phyloP scores from a whole-genome alignment of 2,329 filamentous ascomycete species.

The Fusarium brachygibbosum region DNA sequence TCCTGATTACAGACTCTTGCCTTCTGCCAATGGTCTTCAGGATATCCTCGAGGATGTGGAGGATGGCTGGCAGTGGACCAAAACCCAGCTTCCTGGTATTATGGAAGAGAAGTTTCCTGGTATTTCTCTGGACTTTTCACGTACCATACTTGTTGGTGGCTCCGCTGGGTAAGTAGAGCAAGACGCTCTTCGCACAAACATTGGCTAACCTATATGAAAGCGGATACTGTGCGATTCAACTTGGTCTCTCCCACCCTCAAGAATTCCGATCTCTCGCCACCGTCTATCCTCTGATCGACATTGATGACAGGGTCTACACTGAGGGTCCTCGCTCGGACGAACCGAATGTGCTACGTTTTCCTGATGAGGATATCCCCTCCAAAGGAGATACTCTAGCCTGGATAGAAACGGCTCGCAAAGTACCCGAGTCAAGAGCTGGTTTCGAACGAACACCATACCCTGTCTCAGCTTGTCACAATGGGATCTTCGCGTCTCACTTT shows the following conservation, averaged over 20 bases:
- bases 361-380: conserved; percentile 21
- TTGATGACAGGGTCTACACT: conserved; percentile 33
- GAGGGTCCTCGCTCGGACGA: conserved; percentile 21
- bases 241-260: conserved; percentile 43
- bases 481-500: conserved; percentile 31
- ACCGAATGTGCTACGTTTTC: conserved; percentile 24
- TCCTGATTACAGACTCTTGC: conserved; percentile 46
- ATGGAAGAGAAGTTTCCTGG: conserved; percentile 22
- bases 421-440: conserved; percentile 10
- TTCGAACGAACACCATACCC: conserved; percentile 27
- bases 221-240: conserved; percentile 43
- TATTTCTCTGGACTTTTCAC: conserved; percentile 27
- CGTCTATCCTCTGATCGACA: conserved; percentile 43
- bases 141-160: conserved; percentile 28
- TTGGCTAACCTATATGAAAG: neutral
- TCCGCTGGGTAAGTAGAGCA: conserved; percentile 38
- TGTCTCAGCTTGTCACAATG: conserved; percentile 24
- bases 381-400: conserved; percentile 32
- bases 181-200: neutral
- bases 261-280: conserved; percentile 36
- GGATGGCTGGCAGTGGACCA: conserved; percentile 49
- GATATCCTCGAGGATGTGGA: conserved; percentile 49
- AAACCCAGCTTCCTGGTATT: neutral
- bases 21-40: conserved; percentile 43
- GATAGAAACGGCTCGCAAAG: conserved; percentile 32